These are phyloP conservation scores for Biancaea sappan DNA, from an alignment of 306 rosid genomes.

Conservation along the genomic window DNA sequence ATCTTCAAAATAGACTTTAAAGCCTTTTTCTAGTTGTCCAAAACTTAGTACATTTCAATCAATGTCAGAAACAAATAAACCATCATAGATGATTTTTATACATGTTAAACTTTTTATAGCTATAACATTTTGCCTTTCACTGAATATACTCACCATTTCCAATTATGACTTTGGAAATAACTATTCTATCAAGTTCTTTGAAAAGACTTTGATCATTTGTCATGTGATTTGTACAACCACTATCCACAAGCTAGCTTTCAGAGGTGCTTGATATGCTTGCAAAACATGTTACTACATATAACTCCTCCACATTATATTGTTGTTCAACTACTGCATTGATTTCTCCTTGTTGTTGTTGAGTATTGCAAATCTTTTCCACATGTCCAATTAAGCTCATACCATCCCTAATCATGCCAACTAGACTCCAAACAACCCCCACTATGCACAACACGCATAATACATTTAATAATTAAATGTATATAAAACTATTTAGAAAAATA, in stretches of 20 bases:
- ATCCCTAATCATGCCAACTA: no score
- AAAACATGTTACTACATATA: not conserved
- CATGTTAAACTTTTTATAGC: not conserved
- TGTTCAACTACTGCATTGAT: no score
- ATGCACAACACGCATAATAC: no score
- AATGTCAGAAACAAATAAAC: no score
- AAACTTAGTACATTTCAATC: no score
- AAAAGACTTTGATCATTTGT: no score
- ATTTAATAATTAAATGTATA: no score
- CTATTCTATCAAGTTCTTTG: not conserved
- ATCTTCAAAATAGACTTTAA: not conserved
- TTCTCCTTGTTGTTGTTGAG: not conserved
- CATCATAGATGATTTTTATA: no score
- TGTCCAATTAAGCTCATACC: no score
- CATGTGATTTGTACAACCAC: not conserved
- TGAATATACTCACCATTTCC: not conserved
- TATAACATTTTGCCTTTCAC: not conserved
- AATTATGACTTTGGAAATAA: not conserved
- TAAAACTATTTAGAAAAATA: no score
- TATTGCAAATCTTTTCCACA: not conserved
- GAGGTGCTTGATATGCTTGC: not conserved
- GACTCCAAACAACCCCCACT: no score
- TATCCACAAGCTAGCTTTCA: no score
- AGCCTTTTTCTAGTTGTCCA: not conserved
- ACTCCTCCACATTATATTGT: not conserved